Conservation (phyloP, 208 protist genomes). For the Trypanosoma theileri region DNA sequence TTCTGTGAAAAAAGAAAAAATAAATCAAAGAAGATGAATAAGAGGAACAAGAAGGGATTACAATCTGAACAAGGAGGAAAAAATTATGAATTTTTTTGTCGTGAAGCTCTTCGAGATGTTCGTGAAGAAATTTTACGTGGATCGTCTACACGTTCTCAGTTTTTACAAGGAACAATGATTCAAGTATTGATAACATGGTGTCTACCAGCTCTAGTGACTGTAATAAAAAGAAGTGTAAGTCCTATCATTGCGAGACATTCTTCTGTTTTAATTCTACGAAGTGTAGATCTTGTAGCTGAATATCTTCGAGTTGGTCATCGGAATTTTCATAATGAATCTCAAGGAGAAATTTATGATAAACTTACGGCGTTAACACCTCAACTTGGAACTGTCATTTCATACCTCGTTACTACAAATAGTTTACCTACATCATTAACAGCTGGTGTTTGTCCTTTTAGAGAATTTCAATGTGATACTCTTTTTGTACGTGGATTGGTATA, state of each 20-base stretch:
- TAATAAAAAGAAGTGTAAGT: slow-evolving; percentile 65
- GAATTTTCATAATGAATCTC: background rate
- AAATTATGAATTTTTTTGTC: background rate
- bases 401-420: slow-evolving; percentile 2
- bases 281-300: slow-evolving; percentile 47
- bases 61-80: background rate
- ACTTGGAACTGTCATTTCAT: slow-evolving; percentile 15
- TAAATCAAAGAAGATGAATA: background rate
- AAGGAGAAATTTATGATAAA: background rate
- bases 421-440: background rate
- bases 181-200: slow-evolving; percentile 36
- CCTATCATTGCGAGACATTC: slow-evolving; percentile 73
- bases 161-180: slow-evolving; percentile 27
- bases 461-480: slow-evolving; percentile 6
- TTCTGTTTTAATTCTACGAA: slow-evolving; percentile 61
- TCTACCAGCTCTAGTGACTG: slow-evolving; percentile 47
- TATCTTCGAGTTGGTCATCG: slow-evolving; percentile 12
- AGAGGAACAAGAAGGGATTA: background rate
- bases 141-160: slow-evolving; percentile 8
- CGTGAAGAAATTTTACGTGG: slow-evolving; percentile 20
- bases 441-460: slow-evolving; percentile 24
- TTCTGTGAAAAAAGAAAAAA: background rate
- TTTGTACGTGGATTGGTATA: slow-evolving; percentile 1
- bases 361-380: slow-evolving; percentile 12
- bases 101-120: background rate